Evolutionary conservation across 805 yeast genomes (phyloP).

Genomic region (Metschnikowia kunwiensis): DNA sequence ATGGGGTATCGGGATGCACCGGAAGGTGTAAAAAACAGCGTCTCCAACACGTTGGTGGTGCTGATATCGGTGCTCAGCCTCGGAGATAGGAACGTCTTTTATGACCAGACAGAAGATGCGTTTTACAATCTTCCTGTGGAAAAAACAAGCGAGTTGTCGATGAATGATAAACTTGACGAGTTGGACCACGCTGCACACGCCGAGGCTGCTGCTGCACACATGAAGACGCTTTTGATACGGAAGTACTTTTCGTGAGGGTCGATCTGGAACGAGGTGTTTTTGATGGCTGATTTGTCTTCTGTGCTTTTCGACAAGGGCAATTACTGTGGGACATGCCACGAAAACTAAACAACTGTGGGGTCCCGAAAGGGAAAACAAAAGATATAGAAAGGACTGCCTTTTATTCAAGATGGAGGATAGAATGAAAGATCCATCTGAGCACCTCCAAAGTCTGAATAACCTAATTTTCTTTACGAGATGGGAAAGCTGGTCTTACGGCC

Average conservation of each 20-base stretch:
- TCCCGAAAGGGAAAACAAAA: no score
- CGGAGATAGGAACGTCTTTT: conserved; percentile 29
- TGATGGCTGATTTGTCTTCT: no score
- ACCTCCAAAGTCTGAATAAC: no score
- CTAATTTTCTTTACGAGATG: no score
- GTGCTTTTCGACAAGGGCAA: no score
- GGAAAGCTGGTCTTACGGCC: no score
- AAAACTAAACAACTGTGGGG: no score
- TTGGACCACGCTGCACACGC: conserved; percentile 18
- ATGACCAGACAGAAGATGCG: conserved; percentile 22
- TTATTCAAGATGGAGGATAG: no score
- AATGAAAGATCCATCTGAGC: no score
- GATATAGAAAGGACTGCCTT: no score
- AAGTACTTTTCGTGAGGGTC: conserved; percentile 19
- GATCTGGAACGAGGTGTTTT: no score
- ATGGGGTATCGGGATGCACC: conserved; percentile 26
- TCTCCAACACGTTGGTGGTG: conserved; percentile 23
- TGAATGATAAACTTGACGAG: conserved; percentile 16
- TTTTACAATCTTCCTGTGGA: conserved; percentile 23
- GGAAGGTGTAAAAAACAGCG: conserved; percentile 6
- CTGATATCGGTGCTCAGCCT: conserved; percentile 26
- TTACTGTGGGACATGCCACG: no score
- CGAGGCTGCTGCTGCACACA: conserved; percentile 28
- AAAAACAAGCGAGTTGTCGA: conserved; percentile 12
- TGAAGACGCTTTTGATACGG: conserved; percentile 26